Percentiles rank a stretch among this genome's conserved stretches.
Conservation (phyloP, 73 alveolate genomes). For the Vitrella brassicaformis region DNA sequence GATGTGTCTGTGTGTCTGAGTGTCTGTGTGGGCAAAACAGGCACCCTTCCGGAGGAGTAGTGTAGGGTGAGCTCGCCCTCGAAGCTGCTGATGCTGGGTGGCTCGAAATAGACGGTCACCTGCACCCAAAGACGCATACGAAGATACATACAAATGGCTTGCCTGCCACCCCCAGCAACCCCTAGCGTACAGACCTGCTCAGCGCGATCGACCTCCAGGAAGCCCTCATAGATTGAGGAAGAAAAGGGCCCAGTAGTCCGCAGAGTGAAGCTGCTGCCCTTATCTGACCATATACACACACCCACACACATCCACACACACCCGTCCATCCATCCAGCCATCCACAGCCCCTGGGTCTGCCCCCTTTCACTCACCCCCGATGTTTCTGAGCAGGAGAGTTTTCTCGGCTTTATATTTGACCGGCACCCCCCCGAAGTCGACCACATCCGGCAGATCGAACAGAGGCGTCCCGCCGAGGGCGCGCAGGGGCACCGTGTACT, state of each 20-base stretch:
- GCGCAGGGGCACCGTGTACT: constrained; percentile 93
- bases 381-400: constrained; percentile 87
- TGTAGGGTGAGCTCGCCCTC: neutral
- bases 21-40: neutral
- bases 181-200: constrained; percentile 9
- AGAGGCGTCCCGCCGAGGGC: constrained; percentile 82
- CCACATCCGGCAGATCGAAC: constrained; percentile 90
- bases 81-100: neutral
- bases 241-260: constrained; percentile 12
- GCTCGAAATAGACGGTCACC: neutral
- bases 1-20: neutral
- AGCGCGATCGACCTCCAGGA: constrained; percentile 12
- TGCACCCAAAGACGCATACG: no score
- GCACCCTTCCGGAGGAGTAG: neutral
- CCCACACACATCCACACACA: constrained; percentile 46
- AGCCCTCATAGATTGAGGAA: constrained; percentile 12
- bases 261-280: neutral
- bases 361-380: constrained; percentile 72
- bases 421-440: constrained; percentile 95
- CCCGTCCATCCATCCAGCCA: constrained; percentile 7
- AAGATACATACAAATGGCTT: no score
- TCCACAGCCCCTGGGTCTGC: neutral
- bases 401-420: constrained; percentile 93
- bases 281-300: neutral
- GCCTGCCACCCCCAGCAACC: no score